phyloP scores from a whole-genome alignment of 2,329 filamentous ascomycete species.

The Colletotrichum sp. region DNA sequence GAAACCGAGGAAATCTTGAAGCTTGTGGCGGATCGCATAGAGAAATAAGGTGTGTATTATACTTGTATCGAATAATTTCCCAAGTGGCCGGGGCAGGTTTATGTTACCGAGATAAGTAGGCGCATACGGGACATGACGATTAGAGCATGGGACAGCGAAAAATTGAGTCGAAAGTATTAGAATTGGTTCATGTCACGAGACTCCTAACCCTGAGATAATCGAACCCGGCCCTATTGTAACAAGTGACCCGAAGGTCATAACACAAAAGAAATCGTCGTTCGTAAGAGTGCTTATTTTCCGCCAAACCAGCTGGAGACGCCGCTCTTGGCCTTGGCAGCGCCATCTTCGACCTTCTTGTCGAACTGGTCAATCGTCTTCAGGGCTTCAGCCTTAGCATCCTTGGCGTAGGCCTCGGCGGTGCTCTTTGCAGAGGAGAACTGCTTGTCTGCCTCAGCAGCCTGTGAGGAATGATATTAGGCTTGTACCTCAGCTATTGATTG shows the following conservation, averaged over 20 bases:
- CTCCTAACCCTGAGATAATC: neutral
- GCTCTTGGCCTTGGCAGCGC: constrained; percentile 81
- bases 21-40: constrained; percentile 66
- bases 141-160: neutral
- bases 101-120: neutral
- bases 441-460: constrained; percentile 68
- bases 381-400: constrained; percentile 67
- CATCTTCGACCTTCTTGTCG: constrained; percentile 81
- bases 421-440: constrained; percentile 67
- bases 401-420: constrained; percentile 62
- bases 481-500: neutral
- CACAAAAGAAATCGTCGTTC: neutral
- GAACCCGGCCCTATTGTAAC: neutral
- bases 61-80: neutral
- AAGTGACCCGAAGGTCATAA: neutral
- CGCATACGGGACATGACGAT: neutral
- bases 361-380: constrained; percentile 80
- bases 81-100: neutral
- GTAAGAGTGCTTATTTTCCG: constrained; percentile 46
- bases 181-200: neutral
- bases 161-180: neutral
- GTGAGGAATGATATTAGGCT: constrained; percentile 25
- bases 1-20: constrained; percentile 82
- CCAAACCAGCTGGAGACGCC: constrained; percentile 88
- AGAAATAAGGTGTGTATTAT: constrained; percentile 23